phyloP scores from a whole-genome alignment of 306 rosid species.

The Quercus dentata region DNA sequence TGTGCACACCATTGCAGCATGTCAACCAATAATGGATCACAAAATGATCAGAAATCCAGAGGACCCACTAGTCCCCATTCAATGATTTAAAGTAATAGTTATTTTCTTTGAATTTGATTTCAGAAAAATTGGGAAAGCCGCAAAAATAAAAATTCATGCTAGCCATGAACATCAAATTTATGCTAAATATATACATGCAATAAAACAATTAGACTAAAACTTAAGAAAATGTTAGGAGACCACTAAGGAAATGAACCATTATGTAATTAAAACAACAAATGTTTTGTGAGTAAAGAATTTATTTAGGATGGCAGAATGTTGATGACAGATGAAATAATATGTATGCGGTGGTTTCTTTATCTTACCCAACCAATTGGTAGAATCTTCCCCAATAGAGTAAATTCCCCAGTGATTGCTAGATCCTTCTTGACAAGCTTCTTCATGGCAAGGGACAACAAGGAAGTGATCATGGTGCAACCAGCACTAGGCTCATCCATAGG shows the following conservation, averaged over 20 bases:
- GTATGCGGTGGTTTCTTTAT: constrained; percentile 5
- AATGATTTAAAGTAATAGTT: neutral
- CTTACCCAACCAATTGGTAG: constrained; percentile 99
- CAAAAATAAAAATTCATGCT: no score
- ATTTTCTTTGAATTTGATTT: neutral
- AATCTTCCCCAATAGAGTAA: constrained; percentile 89
- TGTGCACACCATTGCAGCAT: neutral
- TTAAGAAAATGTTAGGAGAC: neutral
- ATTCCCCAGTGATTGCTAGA: constrained; percentile 99
- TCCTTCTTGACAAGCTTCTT: constrained; percentile 86
- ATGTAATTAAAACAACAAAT: neutral
- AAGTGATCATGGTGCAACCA: constrained; percentile 98
- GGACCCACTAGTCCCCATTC: neutral
- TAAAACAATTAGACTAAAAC: neutral
- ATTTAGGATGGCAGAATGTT: neutral
- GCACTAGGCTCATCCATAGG: constrained; percentile 99
- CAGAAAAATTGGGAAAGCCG: neutral
- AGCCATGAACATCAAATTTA: neutral
- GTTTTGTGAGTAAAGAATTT: constrained; percentile 1
- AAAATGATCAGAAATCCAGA: neutral
- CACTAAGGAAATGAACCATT: neutral
- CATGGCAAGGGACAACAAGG: constrained; percentile 84
- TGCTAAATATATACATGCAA: neutral
- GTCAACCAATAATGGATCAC: neutral
- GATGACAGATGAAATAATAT: neutral